These are phyloP conservation scores for Capsicum baccatum DNA, from an alignment of 257 asterid genomes.

Conservation along the genomic window DNA sequence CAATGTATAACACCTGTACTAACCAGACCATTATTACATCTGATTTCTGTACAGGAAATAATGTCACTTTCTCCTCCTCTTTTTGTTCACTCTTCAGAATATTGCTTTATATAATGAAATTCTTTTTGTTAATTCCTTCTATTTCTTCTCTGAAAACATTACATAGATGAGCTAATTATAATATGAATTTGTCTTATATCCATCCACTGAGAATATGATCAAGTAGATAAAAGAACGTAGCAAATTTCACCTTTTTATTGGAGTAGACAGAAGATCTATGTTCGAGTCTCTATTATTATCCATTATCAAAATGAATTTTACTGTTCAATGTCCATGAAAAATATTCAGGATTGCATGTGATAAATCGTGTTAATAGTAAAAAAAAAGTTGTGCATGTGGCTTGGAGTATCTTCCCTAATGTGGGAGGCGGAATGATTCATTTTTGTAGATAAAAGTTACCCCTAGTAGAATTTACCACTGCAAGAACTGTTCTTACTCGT, in stretches of 20 bases:
- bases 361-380: not conserved
- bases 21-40: not conserved
- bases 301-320: no score
- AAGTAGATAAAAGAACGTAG: not conserved
- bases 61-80: not conserved
- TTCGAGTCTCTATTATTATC: no score
- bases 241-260: no score
- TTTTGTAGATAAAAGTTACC: not conserved
- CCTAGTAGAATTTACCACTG: not conserved
- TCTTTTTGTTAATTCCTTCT: not conserved
- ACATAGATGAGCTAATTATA: not conserved
- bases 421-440: not conserved
- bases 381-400: no score
- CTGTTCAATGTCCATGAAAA: no score
- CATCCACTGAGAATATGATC: not conserved
- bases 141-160: not conserved
- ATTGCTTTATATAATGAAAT: not conserved
- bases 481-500: not conserved
- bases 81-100: not conserved
- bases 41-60: slow-evolving; percentile 12
- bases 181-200: no score
- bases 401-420: not conserved
- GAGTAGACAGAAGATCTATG: no score
- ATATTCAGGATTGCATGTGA: no score
- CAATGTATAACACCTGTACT: slow-evolving; percentile 12